Evolutionary conservation across 2,329 filamentous ascomycete species (phyloP).

Genomic region (Elsinoe necatrix): DNA sequence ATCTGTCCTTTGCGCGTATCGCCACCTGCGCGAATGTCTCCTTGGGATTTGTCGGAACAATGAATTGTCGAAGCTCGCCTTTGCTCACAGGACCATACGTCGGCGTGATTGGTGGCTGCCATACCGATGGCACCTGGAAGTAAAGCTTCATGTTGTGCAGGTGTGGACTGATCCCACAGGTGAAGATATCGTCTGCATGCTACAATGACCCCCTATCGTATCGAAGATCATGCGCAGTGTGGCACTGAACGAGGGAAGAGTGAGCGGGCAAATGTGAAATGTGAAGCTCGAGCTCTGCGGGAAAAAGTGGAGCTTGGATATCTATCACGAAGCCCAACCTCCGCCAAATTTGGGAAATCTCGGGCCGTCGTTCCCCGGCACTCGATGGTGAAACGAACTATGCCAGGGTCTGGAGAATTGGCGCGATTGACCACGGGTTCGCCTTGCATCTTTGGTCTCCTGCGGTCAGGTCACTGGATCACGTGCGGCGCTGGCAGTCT

Average conservation of each 20-base stretch:
- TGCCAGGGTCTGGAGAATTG: not conserved
- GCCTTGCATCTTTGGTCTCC: no score
- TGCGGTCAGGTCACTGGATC: no score
- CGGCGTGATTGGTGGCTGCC: not conserved
- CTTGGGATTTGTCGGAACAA: conserved; percentile 25
- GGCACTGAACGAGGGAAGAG: no score
- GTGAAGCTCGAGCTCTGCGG: conserved; percentile 1
- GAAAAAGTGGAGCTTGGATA: not conserved
- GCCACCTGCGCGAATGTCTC: conserved; percentile 28
- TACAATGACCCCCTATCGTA: no score
- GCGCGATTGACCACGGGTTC: not conserved
- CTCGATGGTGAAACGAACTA: conserved; percentile 1
- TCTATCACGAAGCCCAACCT: not conserved
- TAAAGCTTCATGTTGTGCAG: not conserved
- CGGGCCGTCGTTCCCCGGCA: not conserved
- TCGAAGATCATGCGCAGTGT: no score
- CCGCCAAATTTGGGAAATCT: not conserved
- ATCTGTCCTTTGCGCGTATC: conserved; percentile 27
- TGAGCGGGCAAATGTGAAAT: not conserved
- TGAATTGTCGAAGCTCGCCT: conserved; percentile 19
- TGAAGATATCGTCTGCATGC: no score
- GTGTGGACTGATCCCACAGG: not conserved
- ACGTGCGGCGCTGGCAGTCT: no score
- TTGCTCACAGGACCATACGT: not conserved
- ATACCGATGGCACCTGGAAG: not conserved